Base-by-base conservation (phyloP, 75 land plant genomes). In the Azolla pinnata region DNA sequence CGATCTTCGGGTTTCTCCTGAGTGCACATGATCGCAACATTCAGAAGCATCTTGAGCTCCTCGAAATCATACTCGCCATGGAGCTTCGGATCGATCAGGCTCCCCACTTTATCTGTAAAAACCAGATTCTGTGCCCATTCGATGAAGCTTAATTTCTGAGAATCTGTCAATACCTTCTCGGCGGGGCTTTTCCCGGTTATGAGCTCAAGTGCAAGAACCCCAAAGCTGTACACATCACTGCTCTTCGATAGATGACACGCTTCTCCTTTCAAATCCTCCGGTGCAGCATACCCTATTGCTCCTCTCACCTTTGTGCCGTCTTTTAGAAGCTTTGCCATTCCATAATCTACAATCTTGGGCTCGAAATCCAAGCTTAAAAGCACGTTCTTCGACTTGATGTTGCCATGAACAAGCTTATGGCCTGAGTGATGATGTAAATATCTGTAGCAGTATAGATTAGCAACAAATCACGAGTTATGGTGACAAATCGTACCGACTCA, bases 101-200 rank as follows among this genome's bases (percentile, higher is more conserved):
- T 35, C 9, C 33, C 23, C 19, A 31, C 1, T 20, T 35, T 57
- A 9, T 35, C 59, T 31, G 4, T 18, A 14, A 18, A 14, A 2
- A 57, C n/a, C 21, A 32, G n/a, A 16, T 33, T 4, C 33, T 57
- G 42, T 32, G 34, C 59, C 59, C 59, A 57, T 32, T 57, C 59
- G 7, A 33, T 2, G 2, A 57, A 31, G 34, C 42, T 33, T 35
- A 12, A 8, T 32, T 57, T 57, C 5, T 35, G 26, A 2, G 35
- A 16, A 57, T 23, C 59, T n/a, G 2, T 3, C 21, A 12, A 8
- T 25, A 35, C 23, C 34, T 33, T 33, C 59, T 57, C 42, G 10
- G 20, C 34, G n/a, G 59, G 42, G n/a, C 19, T 33, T 21, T 32
- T 57, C 19, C 59, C 59, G n/a, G 23, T 57, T 18, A 57, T 57